A percentile compares a stretch with the other conserved stretches of the same genome.
These are phyloP conservation scores for Moesziomyces antarcticus DNA, from an alignment of 1,284 basidiomycete species.

Conservation along the genomic window DNA sequence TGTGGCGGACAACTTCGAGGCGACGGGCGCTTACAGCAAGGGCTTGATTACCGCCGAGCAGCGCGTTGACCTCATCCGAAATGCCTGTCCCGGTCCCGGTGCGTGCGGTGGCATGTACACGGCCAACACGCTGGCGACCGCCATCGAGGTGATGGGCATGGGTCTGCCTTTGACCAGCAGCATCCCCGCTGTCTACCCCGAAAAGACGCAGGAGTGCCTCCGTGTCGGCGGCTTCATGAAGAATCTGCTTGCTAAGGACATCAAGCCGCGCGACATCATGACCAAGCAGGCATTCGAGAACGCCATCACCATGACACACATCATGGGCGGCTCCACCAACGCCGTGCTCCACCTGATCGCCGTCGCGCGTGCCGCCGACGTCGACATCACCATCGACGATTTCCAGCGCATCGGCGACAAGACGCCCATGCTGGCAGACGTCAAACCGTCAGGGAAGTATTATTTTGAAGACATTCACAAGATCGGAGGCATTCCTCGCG, in stretches of 20 bases:
- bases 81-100: slow-evolving; percentile 92
- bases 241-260: slow-evolving; percentile 81
- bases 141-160: slow-evolving; percentile 90
- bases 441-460: slow-evolving; percentile 76
- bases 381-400: slow-evolving; percentile 83
- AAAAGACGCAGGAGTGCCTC: slow-evolving; percentile 86
- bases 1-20: slow-evolving; percentile 86
- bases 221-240: slow-evolving; percentile 84
- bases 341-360: slow-evolving; percentile 90
- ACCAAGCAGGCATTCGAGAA: slow-evolving; percentile 94
- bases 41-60: slow-evolving; percentile 87
- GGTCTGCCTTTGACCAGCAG: slow-evolving; percentile 85
- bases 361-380: slow-evolving; percentile 86
- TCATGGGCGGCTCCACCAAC: slow-evolving; percentile 84
- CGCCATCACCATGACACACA: slow-evolving; percentile 79
- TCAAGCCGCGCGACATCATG: slow-evolving; percentile 96
- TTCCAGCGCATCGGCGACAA: slow-evolving; percentile 76
- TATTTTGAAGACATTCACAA: slow-evolving; percentile 88
- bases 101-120: slow-evolving; percentile 98
- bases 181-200: slow-evolving; percentile 82
- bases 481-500: slow-evolving; percentile 69
- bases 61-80: slow-evolving; percentile 79
- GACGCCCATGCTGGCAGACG: slow-evolving; percentile 86
- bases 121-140: slow-evolving; percentile 94
- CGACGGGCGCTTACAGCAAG: slow-evolving; percentile 81